Base-by-base conservation (phyloP, 1,284 basidiomycete species). In the Leccinum subrobustum region DNA sequence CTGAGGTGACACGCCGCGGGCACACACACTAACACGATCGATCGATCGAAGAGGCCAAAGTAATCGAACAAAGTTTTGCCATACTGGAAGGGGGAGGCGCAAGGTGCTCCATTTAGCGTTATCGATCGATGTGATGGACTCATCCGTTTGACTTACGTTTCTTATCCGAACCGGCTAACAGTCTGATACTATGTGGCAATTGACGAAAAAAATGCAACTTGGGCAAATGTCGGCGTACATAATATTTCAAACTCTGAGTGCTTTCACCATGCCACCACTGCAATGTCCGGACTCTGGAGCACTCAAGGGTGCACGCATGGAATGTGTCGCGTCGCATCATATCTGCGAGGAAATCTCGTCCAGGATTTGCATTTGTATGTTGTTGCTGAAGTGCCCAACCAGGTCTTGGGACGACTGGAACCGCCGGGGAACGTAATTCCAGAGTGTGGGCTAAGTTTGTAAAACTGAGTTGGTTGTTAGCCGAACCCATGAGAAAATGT, bases 401-500 rank as follows among this genome's bases (percentile, higher is more conserved):
- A 14, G 33, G 33, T 35, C 33, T 35, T 35, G 33, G 42, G 35
- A 37, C 18, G 42, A 47, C 25, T 25, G 23, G 4, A 25, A 25
- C 18, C 18, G 9, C 18, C 4, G 42, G 44, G 14, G 3, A 14
- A 23, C 44, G 12, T 2, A 18, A 29, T 33, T 23, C 20, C 47
- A 33, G 31, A 23, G 29, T 25, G 33, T 5, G 12, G 52, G 23
- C 31, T 23, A 33, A 33, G 31, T 52, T 12, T 52, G 16, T 51
- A 51, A 51, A 27, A 47, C 27, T 51, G 48, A 23, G 14, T 51
- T 51, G 25, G 29, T 20, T 14, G n/a, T 27, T 57, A 50, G 35
- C 52, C 55, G 52, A 59, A 50, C 18, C 25, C n/a, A 52, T 63
- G 61, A 54, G 61, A 63, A 63, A 27, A 52, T 52, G 60, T 33